Conservation (phyloP, 257 asterid species). For the Nicotiana paniculata region DNA sequence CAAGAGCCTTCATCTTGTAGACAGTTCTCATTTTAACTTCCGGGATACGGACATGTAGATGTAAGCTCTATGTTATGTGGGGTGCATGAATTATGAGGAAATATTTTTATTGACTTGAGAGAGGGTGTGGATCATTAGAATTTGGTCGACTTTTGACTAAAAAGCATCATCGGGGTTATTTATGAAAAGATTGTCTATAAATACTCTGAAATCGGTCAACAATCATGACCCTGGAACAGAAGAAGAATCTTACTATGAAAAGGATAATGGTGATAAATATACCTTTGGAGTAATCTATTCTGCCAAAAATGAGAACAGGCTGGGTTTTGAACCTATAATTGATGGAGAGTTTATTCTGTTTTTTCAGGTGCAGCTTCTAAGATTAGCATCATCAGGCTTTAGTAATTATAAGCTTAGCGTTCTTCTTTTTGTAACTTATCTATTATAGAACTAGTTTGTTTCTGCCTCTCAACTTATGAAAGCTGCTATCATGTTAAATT, state of each 20-base stretch:
- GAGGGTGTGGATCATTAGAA: neutral
- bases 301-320: neutral
- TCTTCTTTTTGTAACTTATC: neutral
- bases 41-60: neutral
- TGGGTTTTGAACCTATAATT: neutral
- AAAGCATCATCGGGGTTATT: neutral
- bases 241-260: neutral
- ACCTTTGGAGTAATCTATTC: neutral
- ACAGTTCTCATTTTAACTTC: neutral
- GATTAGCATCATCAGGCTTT: neutral
- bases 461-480: neutral
- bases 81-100: neutral
- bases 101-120: neutral
- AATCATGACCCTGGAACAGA: neutral
- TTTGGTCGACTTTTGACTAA: neutral
- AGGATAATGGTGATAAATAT: neutral
- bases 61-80: neutral
- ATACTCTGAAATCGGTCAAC: neutral
- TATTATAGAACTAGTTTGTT: neutral
- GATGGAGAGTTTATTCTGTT: neutral
- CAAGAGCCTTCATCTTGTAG: neutral
- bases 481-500: conserved; percentile 5
- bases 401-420: neutral
- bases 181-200: neutral
- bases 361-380: neutral